Conservation (phyloP, 495 filamentous ascomycete species). For the Daldinia childiae region DNA sequence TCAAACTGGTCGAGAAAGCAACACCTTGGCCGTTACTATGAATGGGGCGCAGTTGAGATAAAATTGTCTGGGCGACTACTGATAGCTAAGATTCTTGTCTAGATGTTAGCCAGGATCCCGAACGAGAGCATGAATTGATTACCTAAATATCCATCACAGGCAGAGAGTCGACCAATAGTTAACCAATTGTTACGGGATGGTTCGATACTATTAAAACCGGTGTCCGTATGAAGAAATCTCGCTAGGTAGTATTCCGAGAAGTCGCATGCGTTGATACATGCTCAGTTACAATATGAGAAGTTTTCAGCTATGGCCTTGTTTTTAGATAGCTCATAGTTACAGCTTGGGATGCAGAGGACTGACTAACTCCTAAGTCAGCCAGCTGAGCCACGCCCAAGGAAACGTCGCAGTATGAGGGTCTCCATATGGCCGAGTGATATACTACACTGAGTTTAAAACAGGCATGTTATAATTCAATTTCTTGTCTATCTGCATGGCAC, state of each 20-base stretch:
- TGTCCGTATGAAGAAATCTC: not conserved
- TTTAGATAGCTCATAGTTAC: not conserved
- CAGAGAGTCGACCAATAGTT: not conserved
- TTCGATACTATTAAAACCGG: not conserved
- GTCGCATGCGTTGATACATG: not conserved
- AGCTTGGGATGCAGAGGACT: not conserved
- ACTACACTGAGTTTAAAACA: not conserved
- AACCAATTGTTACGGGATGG: not conserved
- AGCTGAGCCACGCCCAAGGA: not conserved
- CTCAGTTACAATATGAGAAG: not conserved
- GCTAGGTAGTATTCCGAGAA: not conserved
- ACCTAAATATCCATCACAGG: not conserved
- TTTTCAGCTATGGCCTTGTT: constrained; percentile 2
- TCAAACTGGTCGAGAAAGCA: not conserved
- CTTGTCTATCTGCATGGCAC: not conserved
- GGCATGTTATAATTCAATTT: not conserved
- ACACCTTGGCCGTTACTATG: not conserved
- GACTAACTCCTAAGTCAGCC: constrained; percentile 1
- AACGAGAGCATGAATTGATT: not conserved
- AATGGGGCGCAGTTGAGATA: constrained; percentile 1
- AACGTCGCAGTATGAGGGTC: not conserved
- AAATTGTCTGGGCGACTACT: not conserved
- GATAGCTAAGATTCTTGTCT: not conserved
- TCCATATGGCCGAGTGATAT: not conserved
- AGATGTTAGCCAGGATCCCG: not conserved